Evolutionary conservation across 2,329 filamentous ascomycete species (phyloP), one percentile per base, ranked within the genome.

Genomic region (Dendryphion nanum): DNA sequence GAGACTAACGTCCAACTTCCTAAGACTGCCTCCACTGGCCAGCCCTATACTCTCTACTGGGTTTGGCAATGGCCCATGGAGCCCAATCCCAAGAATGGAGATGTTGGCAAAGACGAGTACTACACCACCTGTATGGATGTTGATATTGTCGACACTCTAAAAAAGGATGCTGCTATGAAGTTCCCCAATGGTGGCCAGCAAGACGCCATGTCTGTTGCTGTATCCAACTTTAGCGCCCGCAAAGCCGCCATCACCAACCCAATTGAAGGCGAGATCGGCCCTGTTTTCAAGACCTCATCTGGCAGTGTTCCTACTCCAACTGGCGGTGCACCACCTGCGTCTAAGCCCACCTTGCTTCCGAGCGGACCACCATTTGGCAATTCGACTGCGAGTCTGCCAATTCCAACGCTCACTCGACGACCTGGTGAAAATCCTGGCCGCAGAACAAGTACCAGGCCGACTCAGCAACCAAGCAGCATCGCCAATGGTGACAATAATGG

Each of bases 21-120:
- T 0, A 59, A 72, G 4, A 77, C 85, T 51, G 71, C 81, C 32
- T 65, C 76, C n/a, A 64, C 73, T 7, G 81, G 81, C 30, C 77
- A 82, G 19, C 75, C 76, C 18, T 87, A 90, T 63, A 91, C 89
- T 3, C 69, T 95, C 35, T 95, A 95, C 73, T 97, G 91, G 91
- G 84, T 96, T 31, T 97, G 93, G 93, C 85, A 95, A 65, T 98
- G 89, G 88, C 83, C 85, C 3, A 83, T 79, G 14, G 51, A 47
- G 3, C 45, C 46, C 14, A 58, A 66, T 70, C 53, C 53, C 5
- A 41, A 44, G 6, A 42, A 61, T 6, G 56, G 61, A 56, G 64
- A 65, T 1, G 50, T 76, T 7, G 68, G 67, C 45, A 75, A 75
- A 45, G 71, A 75, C 46, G 75, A 82, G 58, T 78, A 73, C 51